phyloP scores from a whole-genome alignment of 345 rosid species.

The Populus tremula region DNA sequence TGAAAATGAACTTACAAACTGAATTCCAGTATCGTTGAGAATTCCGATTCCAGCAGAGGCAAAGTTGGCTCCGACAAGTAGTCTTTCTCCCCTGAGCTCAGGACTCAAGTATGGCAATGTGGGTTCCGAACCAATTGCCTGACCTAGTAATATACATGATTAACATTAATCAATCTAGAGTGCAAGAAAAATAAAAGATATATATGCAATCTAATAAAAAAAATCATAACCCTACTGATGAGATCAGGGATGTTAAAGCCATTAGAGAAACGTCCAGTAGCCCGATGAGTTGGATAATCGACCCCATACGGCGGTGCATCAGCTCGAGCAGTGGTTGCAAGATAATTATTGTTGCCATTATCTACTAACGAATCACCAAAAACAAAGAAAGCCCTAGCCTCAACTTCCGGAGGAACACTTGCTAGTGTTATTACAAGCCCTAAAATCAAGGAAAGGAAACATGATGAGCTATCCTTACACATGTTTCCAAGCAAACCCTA shows the following conservation, averaged over 20 bases:
- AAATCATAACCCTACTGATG: conserved; percentile 44
- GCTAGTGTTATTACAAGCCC: conserved; percentile 24
- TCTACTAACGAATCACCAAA: conserved; percentile 83
- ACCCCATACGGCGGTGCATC: conserved; percentile 75
- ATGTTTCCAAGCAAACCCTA: conserved; percentile 3
- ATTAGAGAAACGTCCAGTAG: conserved; percentile 86
- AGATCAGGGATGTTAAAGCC: conserved; percentile 85
- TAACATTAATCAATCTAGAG: neutral
- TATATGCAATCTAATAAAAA: neutral
- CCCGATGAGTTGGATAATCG: conserved; percentile 62
- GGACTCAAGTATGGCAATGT: conserved; percentile 82
- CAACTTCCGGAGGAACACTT: neutral
- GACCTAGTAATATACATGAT: conserved; percentile 37
- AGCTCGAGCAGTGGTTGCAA: conserved; percentile 76
- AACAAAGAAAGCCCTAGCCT: conserved; percentile 29
- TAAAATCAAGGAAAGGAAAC: conserved; percentile 7
- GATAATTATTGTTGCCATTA: conserved; percentile 82
- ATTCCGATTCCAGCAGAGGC: conserved; percentile 97
- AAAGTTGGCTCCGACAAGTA: conserved; percentile 82
- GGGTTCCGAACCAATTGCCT: conserved; percentile 58
- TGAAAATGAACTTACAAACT: conserved; percentile 55
- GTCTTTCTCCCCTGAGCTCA: conserved; percentile 48
- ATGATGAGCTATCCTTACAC: conserved; percentile 13
- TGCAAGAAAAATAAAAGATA: neutral
- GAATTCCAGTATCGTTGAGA: conserved; percentile 86